Evolutionary conservation across 148 eudicot species (phyloP), one percentile per base, ranked within the genome.

Genomic region (Fagopyrum homotropicum): DNA sequence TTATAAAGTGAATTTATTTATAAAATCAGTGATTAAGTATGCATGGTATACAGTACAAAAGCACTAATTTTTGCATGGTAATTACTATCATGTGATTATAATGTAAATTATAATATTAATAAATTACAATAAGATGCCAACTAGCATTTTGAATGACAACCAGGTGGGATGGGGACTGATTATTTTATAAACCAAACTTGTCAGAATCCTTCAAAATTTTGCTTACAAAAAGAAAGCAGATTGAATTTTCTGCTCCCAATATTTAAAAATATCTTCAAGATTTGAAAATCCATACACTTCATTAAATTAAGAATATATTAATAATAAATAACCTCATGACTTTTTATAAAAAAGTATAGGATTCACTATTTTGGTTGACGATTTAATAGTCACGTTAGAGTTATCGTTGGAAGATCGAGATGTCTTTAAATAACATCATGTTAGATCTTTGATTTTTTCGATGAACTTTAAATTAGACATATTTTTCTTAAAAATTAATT

Each of bases 221-320:
- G 15, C 55, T 51, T 10, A 8, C 12, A 51, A 22, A 59, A 59
- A 59, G 22, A 61, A 61, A 26, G 43, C 43, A 4, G 68, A 35
- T 61, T 61, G 68, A 61, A 9, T 61, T 61, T 61, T 61, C 29
- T n/a, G 44, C 43, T 15, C 26, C 16, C 4, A 11, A 22, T 61
- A 61, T 26, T 61, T 29, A 26, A 61, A 60, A 61, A 61, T 61
- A 61, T 61, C 68, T 61, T 61, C 68, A 61, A 61, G 68, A 61
- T 61, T 61, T 61, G 68, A 61, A 61, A 61, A 61, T 61, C 68
- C 6, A 26, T 40, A 40, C 68, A 6, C 35, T 7, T 3, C 29
- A 8, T 59, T 8, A 10, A 1, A 52, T 15, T 12, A 52, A 52
- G 29, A 61, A 6, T 22, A 22, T 19, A 60, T 7, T 35, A 29